Conservation (phyloP, 2,329 filamentous ascomycete species). For the Coniochaeta pulveracea region DNA sequence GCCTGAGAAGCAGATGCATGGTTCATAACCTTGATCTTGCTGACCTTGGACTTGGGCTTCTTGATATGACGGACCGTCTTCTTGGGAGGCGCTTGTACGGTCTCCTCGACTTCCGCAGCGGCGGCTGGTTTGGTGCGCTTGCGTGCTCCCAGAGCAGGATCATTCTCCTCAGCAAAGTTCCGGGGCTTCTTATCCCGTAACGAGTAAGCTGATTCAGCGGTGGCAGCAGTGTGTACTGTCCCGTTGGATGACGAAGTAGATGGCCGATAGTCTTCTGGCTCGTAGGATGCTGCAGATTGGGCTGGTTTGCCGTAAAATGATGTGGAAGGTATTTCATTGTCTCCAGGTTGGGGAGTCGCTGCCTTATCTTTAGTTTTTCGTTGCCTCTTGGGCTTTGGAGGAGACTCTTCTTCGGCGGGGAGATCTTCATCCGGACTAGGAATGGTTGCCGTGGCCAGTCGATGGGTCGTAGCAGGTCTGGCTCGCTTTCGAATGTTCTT, state of each 20-base stretch:
- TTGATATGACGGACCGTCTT: slow-evolving; percentile 7
- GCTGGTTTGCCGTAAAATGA: slow-evolving; percentile 15
- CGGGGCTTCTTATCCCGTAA: slow-evolving; percentile 44
- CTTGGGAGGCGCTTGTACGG: slow-evolving; percentile 12
- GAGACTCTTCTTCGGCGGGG: slow-evolving; percentile 10
- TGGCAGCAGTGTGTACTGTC: slow-evolving; percentile 27
- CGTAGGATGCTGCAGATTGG: slow-evolving; percentile 22
- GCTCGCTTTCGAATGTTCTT: slow-evolving; percentile 16
- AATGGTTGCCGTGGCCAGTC: slow-evolving; percentile 2
- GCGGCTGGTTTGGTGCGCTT: slow-evolving; percentile 9
- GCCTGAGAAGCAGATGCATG: slow-evolving; percentile 7
- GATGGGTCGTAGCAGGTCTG: slow-evolving; percentile 9
- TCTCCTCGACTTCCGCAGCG: slow-evolving; percentile 5
- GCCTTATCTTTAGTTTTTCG: slow-evolving; percentile 7
- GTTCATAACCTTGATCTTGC: slow-evolving; percentile 6
- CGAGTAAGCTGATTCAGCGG: slow-evolving; percentile 38
- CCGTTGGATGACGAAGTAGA: slow-evolving; percentile 35
- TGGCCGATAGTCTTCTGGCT: slow-evolving; percentile 33
- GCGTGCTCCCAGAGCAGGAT: slow-evolving; percentile 24
- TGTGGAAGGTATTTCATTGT: slow-evolving; percentile 12
- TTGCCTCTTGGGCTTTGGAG: slow-evolving; percentile 10
- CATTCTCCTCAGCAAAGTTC: slow-evolving; percentile 38
- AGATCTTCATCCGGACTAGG: slow-evolving; percentile 4
- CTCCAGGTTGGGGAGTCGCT: slow-evolving; percentile 2
- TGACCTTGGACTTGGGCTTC: neutral